Base-by-base conservation (phyloP, 1,284 basidiomycete genomes). In the Ganoderma meredithae region DNA sequence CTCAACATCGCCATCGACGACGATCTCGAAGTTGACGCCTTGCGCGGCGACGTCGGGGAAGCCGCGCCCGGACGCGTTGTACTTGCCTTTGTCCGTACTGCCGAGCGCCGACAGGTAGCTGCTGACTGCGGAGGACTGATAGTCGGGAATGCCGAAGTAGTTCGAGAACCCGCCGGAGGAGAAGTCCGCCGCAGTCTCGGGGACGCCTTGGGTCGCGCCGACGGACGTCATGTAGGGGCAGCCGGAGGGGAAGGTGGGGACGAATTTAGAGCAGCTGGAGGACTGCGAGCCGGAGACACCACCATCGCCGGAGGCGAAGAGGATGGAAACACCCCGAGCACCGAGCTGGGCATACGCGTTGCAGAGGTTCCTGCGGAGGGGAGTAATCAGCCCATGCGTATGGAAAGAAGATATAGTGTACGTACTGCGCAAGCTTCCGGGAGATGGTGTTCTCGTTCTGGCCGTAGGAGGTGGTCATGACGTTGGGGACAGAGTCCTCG, bases 181-280 rank as follows among this genome's bases (percentile, higher is more conserved):
- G 79, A 84, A 82, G 59, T 70, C 71, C 0, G 76, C 82, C 17
- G 84, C 86, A 41, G 83, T 81, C 78, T 90, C 88, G n/a, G 88
- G 86, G 0, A 84, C 73, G 27, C 77, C 77, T 0, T 77, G 80
- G 0, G 87, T 90, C 19, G 84, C 87, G 19, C 88, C 89, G 27
- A 91, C 88, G 19, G 88, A 75, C 13, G 89, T 91, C 43, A 91
- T 86, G 74, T 25, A 66, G 83, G 85, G 70, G 89, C 89, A 86
- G 31, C 79, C 80, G n/a, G 87, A 83, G 19, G 92, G 92, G 85
- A 94, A 94, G 0, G 78, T 82, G 13, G 92, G 90, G 66, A 90
- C 84, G 84, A 94, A 94, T 13, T 81, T 76, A 27, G 75, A 74
- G 62, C 73, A 83, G 65, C 83, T 84, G 5, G 79, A 84, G 31